phyloP scores from a whole-genome alignment of 2,329 filamentous ascomycete genomes.

The Hypomyces perniciosus region DNA sequence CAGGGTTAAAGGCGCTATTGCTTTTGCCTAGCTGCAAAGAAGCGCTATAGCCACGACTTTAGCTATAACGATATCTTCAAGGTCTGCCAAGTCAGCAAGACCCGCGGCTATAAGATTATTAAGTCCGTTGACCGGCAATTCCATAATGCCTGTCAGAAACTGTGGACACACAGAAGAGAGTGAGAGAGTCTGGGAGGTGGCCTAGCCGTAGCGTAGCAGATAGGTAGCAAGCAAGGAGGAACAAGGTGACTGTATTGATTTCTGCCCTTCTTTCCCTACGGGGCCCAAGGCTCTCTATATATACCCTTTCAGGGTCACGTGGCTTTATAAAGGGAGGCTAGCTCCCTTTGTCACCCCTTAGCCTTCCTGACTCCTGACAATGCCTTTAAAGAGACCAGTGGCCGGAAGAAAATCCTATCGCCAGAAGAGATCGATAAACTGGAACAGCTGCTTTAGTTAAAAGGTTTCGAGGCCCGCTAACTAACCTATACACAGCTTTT shows the following conservation, averaged over 20 bases:
- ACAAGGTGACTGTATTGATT: too few species aligned
- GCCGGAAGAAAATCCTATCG: background rate
- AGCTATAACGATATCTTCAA: background rate
- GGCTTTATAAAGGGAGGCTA: too few species aligned
- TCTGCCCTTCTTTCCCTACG: too few species aligned
- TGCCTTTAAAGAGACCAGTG: background rate
- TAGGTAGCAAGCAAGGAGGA: too few species aligned
- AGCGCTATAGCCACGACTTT: background rate
- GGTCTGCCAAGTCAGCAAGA: background rate
- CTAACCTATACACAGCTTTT: background rate
- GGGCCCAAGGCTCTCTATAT: too few species aligned
- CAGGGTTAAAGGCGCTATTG: background rate
- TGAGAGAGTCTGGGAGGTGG: too few species aligned
- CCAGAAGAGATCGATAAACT: background rate
- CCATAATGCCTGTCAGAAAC: too few species aligned
- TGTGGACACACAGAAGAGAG: too few species aligned
- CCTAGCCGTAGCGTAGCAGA: too few species aligned
- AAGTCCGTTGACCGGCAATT: background rate
- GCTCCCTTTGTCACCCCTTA: too few species aligned
- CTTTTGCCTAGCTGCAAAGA: background rate
- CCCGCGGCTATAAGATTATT: background rate
- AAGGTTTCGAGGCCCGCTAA: background rate
- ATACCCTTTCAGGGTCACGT: too few species aligned
- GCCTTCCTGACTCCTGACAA: too few species aligned
- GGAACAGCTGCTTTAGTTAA: background rate